Evolutionary conservation across 2,329 filamentous ascomycete species (phyloP).

Genomic region (Colletotrichum nymphaeae): DNA sequence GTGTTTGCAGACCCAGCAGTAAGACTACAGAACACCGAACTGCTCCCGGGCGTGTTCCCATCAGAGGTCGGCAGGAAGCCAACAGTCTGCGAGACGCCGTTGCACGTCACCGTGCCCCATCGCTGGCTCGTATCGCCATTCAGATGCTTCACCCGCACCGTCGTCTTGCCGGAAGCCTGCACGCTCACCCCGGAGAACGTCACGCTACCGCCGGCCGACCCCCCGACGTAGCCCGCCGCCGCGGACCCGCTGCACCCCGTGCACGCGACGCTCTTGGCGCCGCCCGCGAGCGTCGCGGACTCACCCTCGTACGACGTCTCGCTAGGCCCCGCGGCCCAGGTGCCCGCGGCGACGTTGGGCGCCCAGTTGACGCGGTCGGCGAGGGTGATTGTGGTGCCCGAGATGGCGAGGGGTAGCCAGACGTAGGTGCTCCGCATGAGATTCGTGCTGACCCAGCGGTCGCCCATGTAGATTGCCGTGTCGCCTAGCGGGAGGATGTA

Average conservation of each 20-base stretch:
- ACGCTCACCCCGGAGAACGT: constrained; percentile 59
- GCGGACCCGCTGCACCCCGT: constrained; percentile 60
- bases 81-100: constrained; percentile 61
- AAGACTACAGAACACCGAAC: constrained; percentile 60
- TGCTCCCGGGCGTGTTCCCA: constrained; percentile 54
- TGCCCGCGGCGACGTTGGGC: constrained; percentile 55
- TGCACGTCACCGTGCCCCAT: constrained; percentile 66
- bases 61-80: constrained; percentile 65
- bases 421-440: constrained; percentile 72
- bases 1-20: constrained; percentile 59
- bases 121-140: constrained; percentile 67
- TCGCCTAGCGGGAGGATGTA: constrained; percentile 62
- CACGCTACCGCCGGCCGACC: constrained; percentile 56
- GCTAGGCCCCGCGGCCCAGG: constrained; percentile 54
- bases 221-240: constrained; percentile 67
- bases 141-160: constrained; percentile 64
- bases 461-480: constrained; percentile 72
- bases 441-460: constrained; percentile 71
- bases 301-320: constrained; percentile 67
- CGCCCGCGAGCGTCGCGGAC: constrained; percentile 55
- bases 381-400: constrained; percentile 62
- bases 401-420: constrained; percentile 70
- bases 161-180: constrained; percentile 56
- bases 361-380: constrained; percentile 67
- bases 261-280: constrained; percentile 60